A percentile compares a stretch with the other conserved stretches of the same genome.
phyloP scores from a whole-genome alignment of 768 basidiomycete species.

The Boletus sp. region DNA sequence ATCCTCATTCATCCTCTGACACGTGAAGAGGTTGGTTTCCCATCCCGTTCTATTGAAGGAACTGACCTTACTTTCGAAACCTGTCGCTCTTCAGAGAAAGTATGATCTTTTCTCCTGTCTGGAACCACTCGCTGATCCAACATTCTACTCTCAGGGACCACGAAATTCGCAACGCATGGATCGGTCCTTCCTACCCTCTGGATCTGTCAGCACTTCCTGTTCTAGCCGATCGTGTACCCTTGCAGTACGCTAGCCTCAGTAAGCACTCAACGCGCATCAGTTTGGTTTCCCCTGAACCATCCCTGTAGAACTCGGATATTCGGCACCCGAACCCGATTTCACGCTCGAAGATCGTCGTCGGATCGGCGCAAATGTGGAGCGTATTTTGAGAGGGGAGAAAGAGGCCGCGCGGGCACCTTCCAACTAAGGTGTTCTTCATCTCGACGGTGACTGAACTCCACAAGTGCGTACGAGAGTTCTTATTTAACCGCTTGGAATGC shows the following conservation, averaged over 20 bases:
- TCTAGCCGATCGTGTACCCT: conserved; percentile 51
- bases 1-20: conserved; percentile 76
- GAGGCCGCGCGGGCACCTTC: conserved; percentile 66
- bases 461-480: not conserved
- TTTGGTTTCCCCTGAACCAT: not conserved
- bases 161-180: conserved; percentile 67
- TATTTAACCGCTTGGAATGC: not conserved
- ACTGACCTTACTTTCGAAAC: not conserved
- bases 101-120: conserved; percentile 27
- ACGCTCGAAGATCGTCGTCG: conserved; percentile 61
- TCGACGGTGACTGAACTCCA: not conserved
- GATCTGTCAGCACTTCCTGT: conserved; percentile 58
- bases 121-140: not conserved
- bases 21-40: conserved; percentile 55
- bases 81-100: conserved; percentile 42
- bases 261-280: conserved; percentile 21
- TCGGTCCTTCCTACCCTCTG: conserved; percentile 68
- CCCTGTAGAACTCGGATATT: conserved; percentile 64
- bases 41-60: not conserved
- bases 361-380: conserved; percentile 61
- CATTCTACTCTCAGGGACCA: conserved; percentile 52
- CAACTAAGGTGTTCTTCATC: conserved; percentile 6
- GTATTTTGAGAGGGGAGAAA: conserved; percentile 56
- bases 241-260: conserved; percentile 70
- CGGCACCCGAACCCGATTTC: conserved; percentile 46